phyloP scores from a whole-genome alignment of 2,329 filamentous ascomycete species.

The Curvularia sp. region DNA sequence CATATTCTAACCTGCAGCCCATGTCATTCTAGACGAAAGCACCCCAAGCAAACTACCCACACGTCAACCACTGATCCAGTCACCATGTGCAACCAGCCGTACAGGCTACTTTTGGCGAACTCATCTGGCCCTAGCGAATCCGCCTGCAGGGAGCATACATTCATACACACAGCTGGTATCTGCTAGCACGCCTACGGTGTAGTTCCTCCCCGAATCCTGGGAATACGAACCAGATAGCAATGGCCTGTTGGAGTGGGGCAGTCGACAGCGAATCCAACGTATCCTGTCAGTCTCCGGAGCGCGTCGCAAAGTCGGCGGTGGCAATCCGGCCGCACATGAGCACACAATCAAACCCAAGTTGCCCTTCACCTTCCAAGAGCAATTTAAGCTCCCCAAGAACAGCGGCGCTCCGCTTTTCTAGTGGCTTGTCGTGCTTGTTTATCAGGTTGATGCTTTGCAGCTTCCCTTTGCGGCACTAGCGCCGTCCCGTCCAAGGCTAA shows the following conservation, averaged over 20 bases:
- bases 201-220: background rate
- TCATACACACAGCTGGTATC: background rate
- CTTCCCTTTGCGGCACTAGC: conserved; percentile 15
- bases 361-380: conserved; percentile 19
- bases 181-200: background rate
- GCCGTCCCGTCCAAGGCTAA: conserved; percentile 2
- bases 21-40: no score
- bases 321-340: background rate
- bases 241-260: background rate
- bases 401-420: conserved; percentile 11
- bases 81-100: background rate
- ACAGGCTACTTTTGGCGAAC: background rate
- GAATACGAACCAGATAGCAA: background rate
- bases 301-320: conserved; percentile 10
- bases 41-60: no score
- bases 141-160: background rate
- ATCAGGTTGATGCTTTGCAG: conserved; percentile 16
- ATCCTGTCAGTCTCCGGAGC: background rate
- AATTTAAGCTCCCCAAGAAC: conserved; percentile 18
- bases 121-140: background rate
- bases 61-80: background rate
- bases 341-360: background rate
- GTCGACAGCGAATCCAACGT: background rate
- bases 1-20: background rate
- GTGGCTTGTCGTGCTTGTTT: conserved; percentile 22